phyloP scores from a whole-genome alignment of 2,329 filamentous ascomycete species.

The Clonostachys solani region DNA sequence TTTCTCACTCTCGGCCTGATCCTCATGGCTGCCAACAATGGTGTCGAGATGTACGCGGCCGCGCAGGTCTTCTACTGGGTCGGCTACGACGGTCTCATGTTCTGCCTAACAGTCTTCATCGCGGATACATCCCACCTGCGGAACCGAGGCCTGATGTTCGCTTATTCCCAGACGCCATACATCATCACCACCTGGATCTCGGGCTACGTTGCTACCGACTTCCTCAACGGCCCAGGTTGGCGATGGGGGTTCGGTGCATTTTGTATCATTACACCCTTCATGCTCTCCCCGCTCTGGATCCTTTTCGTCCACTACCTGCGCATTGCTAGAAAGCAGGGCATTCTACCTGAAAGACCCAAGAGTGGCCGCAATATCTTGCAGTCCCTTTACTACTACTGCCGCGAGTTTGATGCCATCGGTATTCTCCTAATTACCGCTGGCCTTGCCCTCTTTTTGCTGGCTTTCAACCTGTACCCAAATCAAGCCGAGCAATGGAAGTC shows the following conservation, averaged over 20 bases:
- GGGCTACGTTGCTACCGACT: constrained; percentile 9
- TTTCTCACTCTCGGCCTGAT: constrained; percentile 33
- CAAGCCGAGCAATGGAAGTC: constrained; percentile 41
- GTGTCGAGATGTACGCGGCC: constrained; percentile 30
- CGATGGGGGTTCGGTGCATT: constrained; percentile 46
- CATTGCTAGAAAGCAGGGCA: constrained; percentile 6
- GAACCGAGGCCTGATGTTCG: constrained; percentile 20
- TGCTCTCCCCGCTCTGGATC: constrained; percentile 4
- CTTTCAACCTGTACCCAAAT: constrained; percentile 46
- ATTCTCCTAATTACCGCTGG: constrained; percentile 49
- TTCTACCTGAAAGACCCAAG: constrained; percentile 12
- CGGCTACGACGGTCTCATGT: constrained; percentile 49
- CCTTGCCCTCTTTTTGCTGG: constrained; percentile 53
- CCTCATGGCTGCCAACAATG: constrained; percentile 49
- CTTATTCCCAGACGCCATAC: constrained; percentile 22
- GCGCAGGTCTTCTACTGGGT: constrained; percentile 51
- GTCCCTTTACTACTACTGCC: constrained; percentile 5
- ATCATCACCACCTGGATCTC: constrained; percentile 27
- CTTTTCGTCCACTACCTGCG: constrained; percentile 41
- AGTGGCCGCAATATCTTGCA: constrained; percentile 27
- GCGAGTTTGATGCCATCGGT: constrained; percentile 29
- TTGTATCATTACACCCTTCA: constrained; percentile 37
- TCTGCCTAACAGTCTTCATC: constrained; percentile 56
- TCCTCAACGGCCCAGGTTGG: constrained; percentile 13
- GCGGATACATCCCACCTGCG: constrained; percentile 45